phyloP scores from a whole-genome alignment of 345 rosid species.

The Eucalyptus regnans region DNA sequence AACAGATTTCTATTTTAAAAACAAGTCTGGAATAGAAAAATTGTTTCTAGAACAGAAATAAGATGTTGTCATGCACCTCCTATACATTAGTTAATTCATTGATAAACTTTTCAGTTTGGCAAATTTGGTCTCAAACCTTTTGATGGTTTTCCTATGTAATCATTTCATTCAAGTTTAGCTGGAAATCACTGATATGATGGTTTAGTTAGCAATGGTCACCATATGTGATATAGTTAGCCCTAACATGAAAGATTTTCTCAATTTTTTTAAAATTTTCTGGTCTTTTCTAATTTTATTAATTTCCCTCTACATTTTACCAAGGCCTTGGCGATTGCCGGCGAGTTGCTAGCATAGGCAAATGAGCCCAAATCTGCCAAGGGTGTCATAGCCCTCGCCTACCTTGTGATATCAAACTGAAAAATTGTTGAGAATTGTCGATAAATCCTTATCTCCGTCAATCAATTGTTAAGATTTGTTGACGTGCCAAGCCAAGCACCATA shows the following conservation, averaged over 20 bases:
- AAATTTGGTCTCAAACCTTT: not conserved
- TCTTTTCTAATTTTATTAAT: not conserved
- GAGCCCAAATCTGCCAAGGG: not conserved
- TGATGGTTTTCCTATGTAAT: not conserved
- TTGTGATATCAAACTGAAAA: not conserved
- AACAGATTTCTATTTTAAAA: too few relatives aligned
- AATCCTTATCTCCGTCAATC: not conserved
- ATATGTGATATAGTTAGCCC: not conserved
- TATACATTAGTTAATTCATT: not conserved
- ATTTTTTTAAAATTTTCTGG: not conserved
- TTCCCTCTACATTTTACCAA: not conserved
- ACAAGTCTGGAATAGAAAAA: too few relatives aligned
- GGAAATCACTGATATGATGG: fast-evolving
- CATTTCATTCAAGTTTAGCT: fast-evolving
- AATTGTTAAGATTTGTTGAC: not conserved
- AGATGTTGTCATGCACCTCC: too few relatives aligned
- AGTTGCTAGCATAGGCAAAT: too few relatives aligned
- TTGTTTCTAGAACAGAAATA: too few relatives aligned
- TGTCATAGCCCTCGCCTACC: fast-evolving
- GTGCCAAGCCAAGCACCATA: not conserved
- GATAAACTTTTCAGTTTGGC: too few relatives aligned
- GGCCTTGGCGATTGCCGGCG: not conserved
- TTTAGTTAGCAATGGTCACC: fast-evolving
- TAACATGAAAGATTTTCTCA: not conserved
- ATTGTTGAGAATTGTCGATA: not conserved